Conservation (phyloP, 208 protist genomes). For the Acanthamoeba lenticulata region DNA sequence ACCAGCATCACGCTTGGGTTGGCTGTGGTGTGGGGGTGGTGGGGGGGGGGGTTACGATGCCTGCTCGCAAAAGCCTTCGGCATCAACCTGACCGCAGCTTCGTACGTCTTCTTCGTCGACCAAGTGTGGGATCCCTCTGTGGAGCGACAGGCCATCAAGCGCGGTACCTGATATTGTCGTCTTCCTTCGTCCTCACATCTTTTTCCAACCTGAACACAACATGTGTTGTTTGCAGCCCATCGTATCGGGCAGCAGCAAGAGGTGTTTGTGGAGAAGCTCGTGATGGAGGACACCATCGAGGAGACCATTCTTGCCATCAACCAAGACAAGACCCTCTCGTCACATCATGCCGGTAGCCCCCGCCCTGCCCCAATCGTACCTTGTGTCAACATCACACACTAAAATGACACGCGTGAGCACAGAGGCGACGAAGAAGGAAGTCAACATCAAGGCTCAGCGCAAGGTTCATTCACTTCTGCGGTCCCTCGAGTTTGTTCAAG, state of each 20-base stretch:
- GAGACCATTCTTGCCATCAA: constrained; percentile 47
- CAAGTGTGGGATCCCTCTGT: constrained; percentile 64
- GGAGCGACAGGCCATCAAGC: constrained; percentile 80
- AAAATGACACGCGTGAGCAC: not conserved
- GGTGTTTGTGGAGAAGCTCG: constrained; percentile 77
- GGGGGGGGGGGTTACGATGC: not conserved
- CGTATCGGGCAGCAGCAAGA: constrained; percentile 74
- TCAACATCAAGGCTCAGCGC: constrained; percentile 27
- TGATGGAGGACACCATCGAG: constrained; percentile 73
- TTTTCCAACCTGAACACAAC: not conserved
- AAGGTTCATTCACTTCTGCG: constrained; percentile 33
- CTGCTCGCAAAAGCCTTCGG: constrained; percentile 69
- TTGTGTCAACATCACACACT: too few relatives aligned
- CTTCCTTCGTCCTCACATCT: too few relatives aligned
- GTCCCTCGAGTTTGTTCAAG: not conserved
- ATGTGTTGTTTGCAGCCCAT: constrained; percentile 58
- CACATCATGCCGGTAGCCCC: too few relatives aligned
- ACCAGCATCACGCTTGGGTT: too few relatives aligned
- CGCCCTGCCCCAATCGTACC: too few relatives aligned
- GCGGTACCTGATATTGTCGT: not conserved
- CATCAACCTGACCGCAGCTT: constrained; percentile 76
- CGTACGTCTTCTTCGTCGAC: constrained; percentile 77
- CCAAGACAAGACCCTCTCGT: not conserved
- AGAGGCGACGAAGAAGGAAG: constrained; percentile 25
- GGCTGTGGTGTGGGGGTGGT: too few relatives aligned